Evolutionary conservation across 345 rosid genomes (phyloP), one percentile per base, ranked within the genome.

Genomic region (Lumnitzera littorea): DNA sequence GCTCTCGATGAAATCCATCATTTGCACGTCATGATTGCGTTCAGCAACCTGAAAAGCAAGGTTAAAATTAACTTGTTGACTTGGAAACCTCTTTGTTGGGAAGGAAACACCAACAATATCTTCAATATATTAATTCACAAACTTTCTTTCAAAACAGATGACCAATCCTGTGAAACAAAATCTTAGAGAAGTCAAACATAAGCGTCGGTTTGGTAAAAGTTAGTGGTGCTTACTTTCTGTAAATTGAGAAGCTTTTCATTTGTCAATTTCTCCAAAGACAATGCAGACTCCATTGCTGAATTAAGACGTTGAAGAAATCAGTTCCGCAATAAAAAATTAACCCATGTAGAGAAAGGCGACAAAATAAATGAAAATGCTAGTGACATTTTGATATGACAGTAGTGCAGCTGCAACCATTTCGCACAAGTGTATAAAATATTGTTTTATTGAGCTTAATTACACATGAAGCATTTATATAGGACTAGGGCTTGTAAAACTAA

Each of bases 211-310:
- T 57, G 20, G 25, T 20, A 25, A 48, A 41, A 14, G 4, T 16
- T 15, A 27, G 25, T 24, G 31, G 24, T 17, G 58, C 27, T 76
- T 72, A 83, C 92, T 24, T 48, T 50, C 50, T 78, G 84, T 68
- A 86, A 57, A 70, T 31, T 72, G 50, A 83, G 62, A 24, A 83
- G 84, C 68, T 86, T 86, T 47, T 74, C 81, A 66, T 78, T 83
- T 36, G 67, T 73, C 57, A 86, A 51, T 82, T 86, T 83, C 76
- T 86, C 92, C 70, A 86, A 46, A 2, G 82, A 76, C 58, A 86
- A 58, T 15, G 89, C 81, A 17, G 83, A 60, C 66, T 86, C 92
- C 89, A 83, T 83, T 2, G 92, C 89, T 86, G 76, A 51, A 73
- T 50, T 49, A 23, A 25, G 11, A 10, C 29, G 46, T 11, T 12